A percentile compares a stretch with the other conserved stretches of the same genome.
phyloP scores from a whole-genome alignment of 1,284 basidiomycete species.

The Rhodotorula mucilaginosa region DNA sequence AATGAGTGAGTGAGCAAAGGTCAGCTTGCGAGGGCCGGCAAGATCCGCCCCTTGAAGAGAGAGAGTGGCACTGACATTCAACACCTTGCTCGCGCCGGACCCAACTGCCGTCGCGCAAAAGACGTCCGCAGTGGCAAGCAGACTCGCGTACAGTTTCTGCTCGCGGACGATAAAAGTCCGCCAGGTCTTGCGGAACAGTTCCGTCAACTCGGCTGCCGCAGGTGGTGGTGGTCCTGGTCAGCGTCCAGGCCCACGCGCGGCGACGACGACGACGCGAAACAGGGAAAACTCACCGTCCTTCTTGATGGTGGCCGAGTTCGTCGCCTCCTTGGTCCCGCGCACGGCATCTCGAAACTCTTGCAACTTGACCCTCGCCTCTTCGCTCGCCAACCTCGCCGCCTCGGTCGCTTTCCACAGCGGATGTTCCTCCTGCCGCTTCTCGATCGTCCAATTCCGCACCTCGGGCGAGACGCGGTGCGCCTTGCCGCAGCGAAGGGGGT shows the following conservation, averaged over 20 bases:
- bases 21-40: conserved; percentile 6
- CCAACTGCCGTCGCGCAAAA: conserved; percentile 49
- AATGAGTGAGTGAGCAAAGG: conserved; percentile 47
- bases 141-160: conserved; percentile 46
- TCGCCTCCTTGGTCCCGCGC: not conserved
- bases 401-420: conserved; percentile 57
- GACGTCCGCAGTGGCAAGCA: conserved; percentile 50
- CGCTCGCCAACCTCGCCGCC: conserved; percentile 48
- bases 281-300: conserved; percentile 5
- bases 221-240: too few species aligned
- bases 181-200: conserved; percentile 42
- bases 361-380: conserved; percentile 32
- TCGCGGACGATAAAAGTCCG: conserved; percentile 44
- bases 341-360: conserved; percentile 24
- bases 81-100: conserved; percentile 36
- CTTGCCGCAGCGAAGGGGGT: conserved; percentile 73
- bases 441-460: conserved; percentile 63
- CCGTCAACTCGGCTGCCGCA: conserved; percentile 37
- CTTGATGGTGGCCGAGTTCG: not conserved
- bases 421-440: conserved; percentile 49
- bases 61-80: conserved; percentile 27
- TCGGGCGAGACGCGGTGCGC: conserved; percentile 62
- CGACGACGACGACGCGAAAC: not conserved
- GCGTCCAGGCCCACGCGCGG: too few species aligned
- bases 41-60: conserved; percentile 8